Base-by-base conservation (phyloP, 2,329 filamentous ascomycete species). In the Orbilia oligospora region DNA sequence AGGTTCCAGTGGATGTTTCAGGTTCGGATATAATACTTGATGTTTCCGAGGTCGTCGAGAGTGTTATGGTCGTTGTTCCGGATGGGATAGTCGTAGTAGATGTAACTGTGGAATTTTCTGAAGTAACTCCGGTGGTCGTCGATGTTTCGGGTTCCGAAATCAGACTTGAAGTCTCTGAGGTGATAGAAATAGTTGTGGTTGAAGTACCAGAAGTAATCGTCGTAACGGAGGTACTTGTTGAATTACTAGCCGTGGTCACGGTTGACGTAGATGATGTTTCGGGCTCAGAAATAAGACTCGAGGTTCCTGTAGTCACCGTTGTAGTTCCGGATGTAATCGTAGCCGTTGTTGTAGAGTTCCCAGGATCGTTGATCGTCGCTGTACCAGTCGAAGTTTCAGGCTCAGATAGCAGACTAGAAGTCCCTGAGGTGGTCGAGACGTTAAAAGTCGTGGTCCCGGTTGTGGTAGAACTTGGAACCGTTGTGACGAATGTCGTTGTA, bases 231-330 rank as follows among this genome's bases (percentile, higher is more conserved):
- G 30, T 56, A 8, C 12, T 38, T 36, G 27, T 56, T 20, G 53
- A 56, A 56, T 56, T 56, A 53, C 0, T 33, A 9, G 8, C 24
- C 12, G 49, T 38, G 12, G 30, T 38, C 8, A 3, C 53, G 8
- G 53, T 41, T 18, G 70, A 66, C 5, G 70, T 73, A 2, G 53
- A 30, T 18, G 70, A 66, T 12, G 70, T 73, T 20, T 48, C 69
- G 12, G 46, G 41, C 10, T 55, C 69, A 12, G 69, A 41, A 38
- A 58, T 24, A 24, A 65, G 41, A 5, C 41, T 65, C 27, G 61
- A 65, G 3, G 61, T 44, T 24, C 22, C 36, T 16, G 55, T 61
- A 5, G 24, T 14, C 27, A 30, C 27, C 27, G 27, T 30, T 3
- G 27, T 30, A 3, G 27, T 30, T 30, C 27, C 27, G 27, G 27